Evolutionary conservation across 2,329 filamentous ascomycete genomes (phyloP).

Genomic region (Zarea fungicola): DNA sequence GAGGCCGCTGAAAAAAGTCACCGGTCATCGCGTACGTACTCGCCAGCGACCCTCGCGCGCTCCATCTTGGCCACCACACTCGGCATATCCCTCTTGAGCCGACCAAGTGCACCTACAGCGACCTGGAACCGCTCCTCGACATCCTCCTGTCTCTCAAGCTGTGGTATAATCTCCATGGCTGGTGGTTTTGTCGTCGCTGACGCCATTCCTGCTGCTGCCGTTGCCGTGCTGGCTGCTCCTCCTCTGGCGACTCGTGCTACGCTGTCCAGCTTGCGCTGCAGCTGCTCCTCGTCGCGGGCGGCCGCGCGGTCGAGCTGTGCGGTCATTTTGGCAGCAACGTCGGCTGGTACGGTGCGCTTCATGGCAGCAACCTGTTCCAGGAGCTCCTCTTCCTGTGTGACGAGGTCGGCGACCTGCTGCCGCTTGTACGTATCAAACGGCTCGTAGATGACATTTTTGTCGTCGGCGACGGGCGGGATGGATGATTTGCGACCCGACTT

Average conservation of each 20-base stretch:
- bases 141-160: constrained; percentile 39
- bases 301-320: constrained; percentile 35
- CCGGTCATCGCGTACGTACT: constrained; percentile 39
- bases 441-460: constrained; percentile 39
- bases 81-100: constrained; percentile 56
- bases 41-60: constrained; percentile 54
- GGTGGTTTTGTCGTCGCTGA: too few relatives aligned
- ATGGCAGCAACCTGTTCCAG: constrained; percentile 57
- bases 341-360: constrained; percentile 48
- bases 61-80: constrained; percentile 60
- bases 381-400: constrained; percentile 57
- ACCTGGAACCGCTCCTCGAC: constrained; percentile 42
- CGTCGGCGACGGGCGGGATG: constrained; percentile 26
- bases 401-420: constrained; percentile 54
- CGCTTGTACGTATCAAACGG: constrained; percentile 57
- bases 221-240: constrained; percentile 33
- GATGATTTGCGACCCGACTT: constrained; percentile 19
- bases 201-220: too few relatives aligned
- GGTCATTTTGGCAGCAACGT: constrained; percentile 39
- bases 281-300: constrained; percentile 42
- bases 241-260: constrained; percentile 38
- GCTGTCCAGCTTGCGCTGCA: constrained; percentile 30
- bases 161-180: too few relatives aligned
- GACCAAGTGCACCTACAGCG: constrained; percentile 46
- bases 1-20: too few relatives aligned